Percentiles rank a stretch among this genome's conserved stretches.
phyloP scores from a whole-genome alignment of 2,329 filamentous ascomycete genomes.

The Arthroderma sp. region DNA sequence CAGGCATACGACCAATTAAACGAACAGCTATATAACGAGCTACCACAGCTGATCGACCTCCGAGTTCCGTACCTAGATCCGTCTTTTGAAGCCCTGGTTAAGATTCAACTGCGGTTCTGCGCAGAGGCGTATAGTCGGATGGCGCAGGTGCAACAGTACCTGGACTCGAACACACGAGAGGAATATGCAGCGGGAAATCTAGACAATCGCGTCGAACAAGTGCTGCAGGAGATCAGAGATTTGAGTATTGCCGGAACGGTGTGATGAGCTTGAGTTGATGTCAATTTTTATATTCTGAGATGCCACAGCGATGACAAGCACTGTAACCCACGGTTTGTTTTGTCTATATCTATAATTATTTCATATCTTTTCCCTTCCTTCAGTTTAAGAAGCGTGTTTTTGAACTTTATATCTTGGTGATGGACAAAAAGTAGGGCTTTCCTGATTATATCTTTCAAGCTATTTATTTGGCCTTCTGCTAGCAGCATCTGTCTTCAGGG shows the following conservation, averaged over 20 bases:
- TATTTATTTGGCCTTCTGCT: too few relatives aligned
- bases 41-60: slow-evolving; percentile 91
- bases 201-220: slow-evolving; percentile 84
- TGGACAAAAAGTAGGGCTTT: too few relatives aligned
- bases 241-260: slow-evolving; percentile 78
- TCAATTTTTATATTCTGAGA: too few relatives aligned
- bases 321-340: too few relatives aligned
- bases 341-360: too few relatives aligned
- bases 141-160: slow-evolving; percentile 97
- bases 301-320: too few relatives aligned
- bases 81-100: slow-evolving; percentile 92
- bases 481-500: too few relatives aligned
- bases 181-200: slow-evolving; percentile 90
- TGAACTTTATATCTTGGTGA: too few relatives aligned
- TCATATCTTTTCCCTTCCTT: too few relatives aligned
- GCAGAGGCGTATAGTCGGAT: slow-evolving; percentile 95
- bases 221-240: slow-evolving; percentile 91
- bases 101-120: slow-evolving; percentile 95
- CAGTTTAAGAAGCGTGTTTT: too few relatives aligned
- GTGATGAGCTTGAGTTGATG: slow-evolving; percentile 16
- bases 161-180: slow-evolving; percentile 88
- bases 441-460: too few relatives aligned
- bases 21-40: slow-evolving; percentile 82
- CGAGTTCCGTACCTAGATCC: slow-evolving; percentile 95
- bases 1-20: slow-evolving; percentile 92